Evolutionary conservation across 208 protist genomes (phyloP).

Genomic region (Tritrichomonas foetus): DNA sequence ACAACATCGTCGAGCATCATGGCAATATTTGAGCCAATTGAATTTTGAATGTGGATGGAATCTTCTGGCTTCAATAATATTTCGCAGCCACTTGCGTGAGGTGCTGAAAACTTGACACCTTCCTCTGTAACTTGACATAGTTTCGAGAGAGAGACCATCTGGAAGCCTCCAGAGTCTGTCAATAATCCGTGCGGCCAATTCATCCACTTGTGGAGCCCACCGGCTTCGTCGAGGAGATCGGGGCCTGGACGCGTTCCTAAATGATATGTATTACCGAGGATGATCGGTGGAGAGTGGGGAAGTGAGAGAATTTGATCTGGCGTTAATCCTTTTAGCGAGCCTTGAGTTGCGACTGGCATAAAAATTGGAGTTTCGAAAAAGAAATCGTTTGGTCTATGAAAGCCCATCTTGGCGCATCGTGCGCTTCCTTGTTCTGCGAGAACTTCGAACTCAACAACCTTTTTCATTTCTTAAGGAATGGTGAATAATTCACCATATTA

Average conservation of each 20-base stretch:
- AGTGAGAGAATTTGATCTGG: constrained; percentile 71
- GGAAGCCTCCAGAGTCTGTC: constrained; percentile 94
- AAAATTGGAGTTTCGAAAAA: constrained; percentile 49
- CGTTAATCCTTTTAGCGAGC: constrained; percentile 47
- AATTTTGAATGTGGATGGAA: constrained; percentile 92
- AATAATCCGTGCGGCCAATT: constrained; percentile 85
- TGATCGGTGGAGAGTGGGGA: constrained; percentile 75
- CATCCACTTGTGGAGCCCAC: constrained; percentile 90
- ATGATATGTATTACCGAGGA: constrained; percentile 97
- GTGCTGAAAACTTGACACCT: constrained; percentile 94
- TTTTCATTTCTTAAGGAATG: too few species aligned
- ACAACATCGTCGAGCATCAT: constrained; percentile 98
- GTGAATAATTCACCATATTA: too few species aligned
- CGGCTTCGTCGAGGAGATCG: constrained; percentile 56
- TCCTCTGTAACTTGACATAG: constrained; percentile 92
- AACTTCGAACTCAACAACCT: constrained; percentile 33
- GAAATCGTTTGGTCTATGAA: background rate
- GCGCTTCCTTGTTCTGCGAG: background rate
- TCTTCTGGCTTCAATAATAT: constrained; percentile 92
- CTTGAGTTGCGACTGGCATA: constrained; percentile 50
- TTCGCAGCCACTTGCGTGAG: constrained; percentile 77
- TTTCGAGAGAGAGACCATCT: constrained; percentile 93
- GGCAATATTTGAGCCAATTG: constrained; percentile 97
- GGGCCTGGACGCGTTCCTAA: constrained; percentile 82
- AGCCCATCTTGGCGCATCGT: constrained; percentile 16